A percentile compares a stretch with the other conserved stretches of the same genome.
Evolutionary conservation across 768 basidiomycete genomes (phyloP).

Genomic region (Psilocybe subaeruginosa): DNA sequence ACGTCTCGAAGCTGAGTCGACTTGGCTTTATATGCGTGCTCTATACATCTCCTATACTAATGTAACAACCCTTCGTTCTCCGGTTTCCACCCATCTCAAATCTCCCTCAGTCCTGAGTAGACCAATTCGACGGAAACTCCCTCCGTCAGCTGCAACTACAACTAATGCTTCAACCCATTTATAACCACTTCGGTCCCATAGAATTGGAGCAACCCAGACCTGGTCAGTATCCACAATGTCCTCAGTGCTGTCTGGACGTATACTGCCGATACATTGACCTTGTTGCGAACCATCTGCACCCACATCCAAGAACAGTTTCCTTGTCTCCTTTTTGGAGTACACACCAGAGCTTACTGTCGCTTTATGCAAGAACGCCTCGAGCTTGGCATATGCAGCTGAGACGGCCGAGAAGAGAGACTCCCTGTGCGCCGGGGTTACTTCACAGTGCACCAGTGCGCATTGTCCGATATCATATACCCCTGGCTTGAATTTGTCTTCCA

Average conservation of each 20-base stretch:
- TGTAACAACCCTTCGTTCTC: background rate
- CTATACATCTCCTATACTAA: background rate
- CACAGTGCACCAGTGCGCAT: conserved; percentile 3
- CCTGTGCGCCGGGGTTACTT: background rate
- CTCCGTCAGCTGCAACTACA: background rate
- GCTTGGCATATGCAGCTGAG: background rate
- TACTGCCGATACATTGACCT: no score
- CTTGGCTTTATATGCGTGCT: no score
- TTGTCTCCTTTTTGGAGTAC: no score
- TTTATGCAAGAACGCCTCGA: conserved; percentile 4
- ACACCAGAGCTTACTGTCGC: background rate
- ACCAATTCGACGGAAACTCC: background rate
- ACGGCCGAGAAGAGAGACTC: conserved; percentile 5
- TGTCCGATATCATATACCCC: background rate
- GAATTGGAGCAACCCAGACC: background rate
- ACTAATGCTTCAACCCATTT: background rate
- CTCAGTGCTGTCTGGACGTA: background rate
- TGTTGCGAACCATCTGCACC: no score
- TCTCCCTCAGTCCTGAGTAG: background rate
- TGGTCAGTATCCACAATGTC: background rate
- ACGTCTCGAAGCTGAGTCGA: no score
- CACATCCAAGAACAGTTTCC: no score
- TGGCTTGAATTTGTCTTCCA: conserved; percentile 3
- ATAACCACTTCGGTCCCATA: background rate
- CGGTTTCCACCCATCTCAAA: background rate